Evolutionary conservation across 2,329 filamentous ascomycete genomes (phyloP).

Genomic region (Stagonosporopsis rhizophila): DNA sequence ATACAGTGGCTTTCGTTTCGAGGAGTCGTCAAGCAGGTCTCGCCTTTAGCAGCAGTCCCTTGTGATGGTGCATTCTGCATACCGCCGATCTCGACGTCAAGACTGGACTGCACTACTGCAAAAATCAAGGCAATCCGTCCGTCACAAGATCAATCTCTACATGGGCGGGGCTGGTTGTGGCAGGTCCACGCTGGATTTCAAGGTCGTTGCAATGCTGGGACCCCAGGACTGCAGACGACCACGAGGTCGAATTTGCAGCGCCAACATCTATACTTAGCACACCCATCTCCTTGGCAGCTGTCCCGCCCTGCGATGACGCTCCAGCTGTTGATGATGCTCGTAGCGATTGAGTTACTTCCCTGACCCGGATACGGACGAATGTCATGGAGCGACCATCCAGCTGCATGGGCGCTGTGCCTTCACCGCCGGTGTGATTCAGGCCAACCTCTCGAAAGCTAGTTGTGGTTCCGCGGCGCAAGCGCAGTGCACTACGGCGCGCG

Average conservation of each 20-base stretch:
- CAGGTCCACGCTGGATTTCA: background rate
- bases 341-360: background rate
- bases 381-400: too few relatives aligned
- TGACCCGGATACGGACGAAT: conserved; percentile 1
- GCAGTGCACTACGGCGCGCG: background rate
- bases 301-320: background rate
- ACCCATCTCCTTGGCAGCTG: background rate
- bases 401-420: background rate
- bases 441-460: background rate
- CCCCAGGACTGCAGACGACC: background rate
- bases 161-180: background rate
- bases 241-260: background rate
- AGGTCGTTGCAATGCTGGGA: too few relatives aligned
- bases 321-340: background rate
- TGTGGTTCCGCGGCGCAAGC: background rate
- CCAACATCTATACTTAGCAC: conserved; percentile 12
- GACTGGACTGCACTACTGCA: too few relatives aligned
- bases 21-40: background rate
- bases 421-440: background rate
- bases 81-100: background rate
- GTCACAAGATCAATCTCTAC: background rate
- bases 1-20: background rate
- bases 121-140: background rate
- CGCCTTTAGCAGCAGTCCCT: background rate
- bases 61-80: background rate